Base-by-base conservation (phyloP, 768 basidiomycete species). In the Porphyrellus cyaneotinctus region DNA sequence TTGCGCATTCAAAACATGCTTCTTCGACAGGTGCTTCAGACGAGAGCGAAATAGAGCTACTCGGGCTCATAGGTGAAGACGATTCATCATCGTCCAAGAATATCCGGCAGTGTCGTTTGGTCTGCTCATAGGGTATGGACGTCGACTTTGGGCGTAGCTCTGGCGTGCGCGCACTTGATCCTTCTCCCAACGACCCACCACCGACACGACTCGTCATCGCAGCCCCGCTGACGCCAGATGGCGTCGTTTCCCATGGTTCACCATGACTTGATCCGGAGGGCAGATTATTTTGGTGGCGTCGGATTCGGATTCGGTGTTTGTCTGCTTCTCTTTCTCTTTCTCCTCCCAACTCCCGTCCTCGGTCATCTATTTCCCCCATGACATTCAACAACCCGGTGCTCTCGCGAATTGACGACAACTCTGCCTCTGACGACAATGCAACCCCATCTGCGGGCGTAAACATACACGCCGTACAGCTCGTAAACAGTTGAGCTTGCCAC, bases 401-500 rank as follows among this genome's bases (percentile, higher is more conserved):
- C 9, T 79, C 73, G 26, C 75, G 71, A 32, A 81, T 63, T 6
- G 78, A 62, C 3, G 69, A 56, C 39, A 66, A 59, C 26, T 65
- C 67, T 6, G 59, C 57, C 6, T 54, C 47, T 1, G 63, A 46
- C 11, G 50, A 50, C 20, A 62, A 58, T 17, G 32, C n/a, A 14
- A 49, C 44, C 33, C 52, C 42, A 17, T 56, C 53, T 12, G 59
- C 70, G 0, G 80, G 72, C 15, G 74, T 64, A 57, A 86, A 77
- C 52, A 78, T 70, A 49, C 84, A 79, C 7, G 78, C 82, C n/a
- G 80, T 82, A 61, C 75, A 84, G 54, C 79, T 75, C 9, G 72
- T 66, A 39, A 85, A 73, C 10, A 84, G 75, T 55, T 84, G 81
- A 0, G 82, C 77, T 55, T 87, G 81, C 83, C 84, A 87, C 54